These are phyloP conservation scores for Cryptosporidium andersoni DNA, from an alignment of 169 alveolate species.

Conservation along the genomic window DNA sequence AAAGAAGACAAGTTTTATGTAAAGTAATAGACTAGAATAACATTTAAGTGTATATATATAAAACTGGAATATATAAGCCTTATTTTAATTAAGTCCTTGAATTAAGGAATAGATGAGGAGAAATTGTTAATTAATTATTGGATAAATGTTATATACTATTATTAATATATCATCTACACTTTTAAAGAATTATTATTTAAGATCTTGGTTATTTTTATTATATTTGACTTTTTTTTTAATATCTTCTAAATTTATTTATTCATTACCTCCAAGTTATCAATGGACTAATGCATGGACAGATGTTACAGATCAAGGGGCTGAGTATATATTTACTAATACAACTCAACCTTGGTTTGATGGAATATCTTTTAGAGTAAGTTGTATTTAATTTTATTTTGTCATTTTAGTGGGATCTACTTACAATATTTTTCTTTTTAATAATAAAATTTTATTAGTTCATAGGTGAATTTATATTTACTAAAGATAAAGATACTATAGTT, in stretches of 20 bases:
- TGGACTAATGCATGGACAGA: slow-evolving; percentile 66
- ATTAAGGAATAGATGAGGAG: too few species aligned
- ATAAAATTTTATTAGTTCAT: neutral
- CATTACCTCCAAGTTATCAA: slow-evolving; percentile 55
- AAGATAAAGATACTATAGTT: slow-evolving; percentile 23
- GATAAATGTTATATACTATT: neutral
- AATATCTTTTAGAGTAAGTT: slow-evolving; percentile 42
- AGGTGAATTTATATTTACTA: slow-evolving; percentile 31
- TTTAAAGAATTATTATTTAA: neutral
- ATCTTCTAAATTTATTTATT: neutral
- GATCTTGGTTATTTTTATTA: neutral
- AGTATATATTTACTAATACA: slow-evolving; percentile 14
- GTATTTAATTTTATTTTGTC: too few species aligned
- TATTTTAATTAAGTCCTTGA: too few species aligned
- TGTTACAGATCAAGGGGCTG: slow-evolving; percentile 24
- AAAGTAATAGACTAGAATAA: too few species aligned
- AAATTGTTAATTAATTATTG: neutral
- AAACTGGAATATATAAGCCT: too few species aligned
- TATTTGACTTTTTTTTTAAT: neutral
- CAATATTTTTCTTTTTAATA: too few species aligned
- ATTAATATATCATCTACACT: neutral
- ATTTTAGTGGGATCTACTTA: too few species aligned
- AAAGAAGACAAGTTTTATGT: too few species aligned
- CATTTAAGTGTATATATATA: too few species aligned
- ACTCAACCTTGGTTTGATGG: slow-evolving; percentile 61